A percentile compares a stretch with the other conserved stretches of the same genome.
phyloP scores from a whole-genome alignment of 176 grass and related monocot genomes.

The Oryza glaberrima region DNA sequence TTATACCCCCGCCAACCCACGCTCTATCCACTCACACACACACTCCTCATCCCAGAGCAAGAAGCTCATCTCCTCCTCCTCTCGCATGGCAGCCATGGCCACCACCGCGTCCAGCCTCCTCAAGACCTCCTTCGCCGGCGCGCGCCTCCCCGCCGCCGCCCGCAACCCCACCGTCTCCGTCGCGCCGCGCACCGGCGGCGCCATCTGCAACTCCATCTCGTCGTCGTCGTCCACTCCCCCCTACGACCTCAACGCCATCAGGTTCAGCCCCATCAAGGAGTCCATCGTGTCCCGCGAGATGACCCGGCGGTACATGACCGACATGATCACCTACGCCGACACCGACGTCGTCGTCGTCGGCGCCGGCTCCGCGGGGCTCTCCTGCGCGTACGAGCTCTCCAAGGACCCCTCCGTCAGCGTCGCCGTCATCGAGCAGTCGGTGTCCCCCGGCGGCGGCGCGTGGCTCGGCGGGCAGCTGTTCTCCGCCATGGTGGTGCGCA shows the following conservation, averaged over 20 bases:
- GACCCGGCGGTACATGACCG: constrained; percentile 94
- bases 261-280: constrained; percentile 84
- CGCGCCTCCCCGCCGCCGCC: not conserved
- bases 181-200: constrained; percentile 7
- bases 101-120: constrained; percentile 50
- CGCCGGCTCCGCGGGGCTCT: constrained; percentile 84
- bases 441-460: constrained; percentile 93
- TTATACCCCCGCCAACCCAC: constrained; percentile 32
- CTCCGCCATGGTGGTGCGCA: constrained; percentile 97
- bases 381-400: constrained; percentile 95
- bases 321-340: constrained; percentile 95
- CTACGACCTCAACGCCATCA: constrained; percentile 72
- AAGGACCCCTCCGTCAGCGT: constrained; percentile 79
- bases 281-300: constrained; percentile 91
- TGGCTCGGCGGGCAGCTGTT: constrained; percentile 98
- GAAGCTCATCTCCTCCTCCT: not conserved
- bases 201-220: constrained; percentile 48
- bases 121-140: constrained; percentile 55
- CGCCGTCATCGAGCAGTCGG: constrained; percentile 89
- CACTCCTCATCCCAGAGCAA: not conserved
- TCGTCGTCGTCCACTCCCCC: constrained; percentile 45
- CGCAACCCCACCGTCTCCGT: constrained; percentile 1
- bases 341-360: constrained; percentile 91
- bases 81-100: constrained; percentile 61
- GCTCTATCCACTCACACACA: not conserved